Evolutionary conservation across 345 rosid genomes (phyloP), one percentile per base, ranked within the genome.

Genomic region (Gossypioides kirkii): DNA sequence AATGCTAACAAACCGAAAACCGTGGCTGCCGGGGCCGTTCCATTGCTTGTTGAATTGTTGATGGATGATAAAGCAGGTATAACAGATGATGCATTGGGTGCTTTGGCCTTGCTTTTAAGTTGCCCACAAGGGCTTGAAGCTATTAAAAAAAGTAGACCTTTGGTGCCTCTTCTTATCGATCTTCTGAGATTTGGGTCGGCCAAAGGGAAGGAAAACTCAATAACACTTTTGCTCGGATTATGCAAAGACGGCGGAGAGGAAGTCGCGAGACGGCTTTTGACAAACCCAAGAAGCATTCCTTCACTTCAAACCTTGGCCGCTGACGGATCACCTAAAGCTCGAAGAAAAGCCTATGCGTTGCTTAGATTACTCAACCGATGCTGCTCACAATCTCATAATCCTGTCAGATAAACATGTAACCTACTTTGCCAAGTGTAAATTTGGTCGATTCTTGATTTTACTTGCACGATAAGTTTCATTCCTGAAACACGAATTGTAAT

Each of bases 11-110:
- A 80, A 82, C 79, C 70, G 2, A 75, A 80, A 18, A 73, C 81
- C n/a, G 82, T 85, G 18, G 22, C 28, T 10, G 82, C 89, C 0
- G 88, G 83, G 13, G 86, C 84, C n/a, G 85, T 85, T 7, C 86
- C 89, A 49, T 74, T 89, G 78, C 89, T 89, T 9, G 77, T 86
- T 62, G 86, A 85, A 43, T 75, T 85, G 18, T 65, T 89, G 76
- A 84, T 84, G 89, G 89, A 85, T 46, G 94, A 86, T 56, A 85
- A 77, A 80, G 91, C 91, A 17, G 91, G 94, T 68, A 85, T 89
- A 36, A 87, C 89, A 2, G 94, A 89, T 28, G 91, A 87, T 63
- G 84, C 91, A 17, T 76, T 89, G 70, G 82, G 83, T 1, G 68
- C 87, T 67, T 75, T 89, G 54, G 79, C 88, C 20, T 8, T 79